Evolutionary conservation across 139 green algal genomes (phyloP), one percentile per base, ranked within the genome.

Genomic region (Haematococcus sp.): DNA sequence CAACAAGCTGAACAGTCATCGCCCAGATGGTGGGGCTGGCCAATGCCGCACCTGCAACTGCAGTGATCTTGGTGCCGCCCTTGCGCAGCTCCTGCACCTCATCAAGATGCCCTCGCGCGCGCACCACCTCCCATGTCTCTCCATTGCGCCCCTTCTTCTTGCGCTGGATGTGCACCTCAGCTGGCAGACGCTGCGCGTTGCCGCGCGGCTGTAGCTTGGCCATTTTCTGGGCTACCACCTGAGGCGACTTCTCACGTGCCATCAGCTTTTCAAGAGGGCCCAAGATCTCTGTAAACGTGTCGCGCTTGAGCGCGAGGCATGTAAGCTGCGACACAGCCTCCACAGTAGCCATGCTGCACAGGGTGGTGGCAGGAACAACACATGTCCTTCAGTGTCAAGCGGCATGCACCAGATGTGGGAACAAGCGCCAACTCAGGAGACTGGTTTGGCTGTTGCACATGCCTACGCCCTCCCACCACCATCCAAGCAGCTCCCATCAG

Each of bases 231-330:
- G 87, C 86, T 15, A 94, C 86, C 13, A 93, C 89, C 55, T 90
- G 77, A 16, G 88, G 78, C 16, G 77, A 91, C 81, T 98, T 97
- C 66, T 97, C 92, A 4, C 90, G 81, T 27, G 73, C 67, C 86
- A 97, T 94, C 13, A 97, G 71, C 54, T 92, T 78, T 74, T 96
- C 80, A 32, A 97, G 80, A 0, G 91, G 91, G 0, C 88, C 91
- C 44, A 97, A 84, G 19, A 98, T 80, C 68, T 91, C 81, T 16
- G 88, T 80, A 69, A 98, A 97, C 1, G 81, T 90, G 28, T 92
- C 80, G 4, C 88, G 83, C 73, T 90, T 86, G 22, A 98, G 84
- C 28, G 87, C 86, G 4, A 97, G 77, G 71, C 85, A 93, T 5
- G 86, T 75, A 27, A 97, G 70, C 58, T 85, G 54, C 0, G 89